These are phyloP conservation scores for Ganoderma meredithae DNA, from an alignment of 1,284 basidiomycete genomes.

Conservation along the genomic window DNA sequence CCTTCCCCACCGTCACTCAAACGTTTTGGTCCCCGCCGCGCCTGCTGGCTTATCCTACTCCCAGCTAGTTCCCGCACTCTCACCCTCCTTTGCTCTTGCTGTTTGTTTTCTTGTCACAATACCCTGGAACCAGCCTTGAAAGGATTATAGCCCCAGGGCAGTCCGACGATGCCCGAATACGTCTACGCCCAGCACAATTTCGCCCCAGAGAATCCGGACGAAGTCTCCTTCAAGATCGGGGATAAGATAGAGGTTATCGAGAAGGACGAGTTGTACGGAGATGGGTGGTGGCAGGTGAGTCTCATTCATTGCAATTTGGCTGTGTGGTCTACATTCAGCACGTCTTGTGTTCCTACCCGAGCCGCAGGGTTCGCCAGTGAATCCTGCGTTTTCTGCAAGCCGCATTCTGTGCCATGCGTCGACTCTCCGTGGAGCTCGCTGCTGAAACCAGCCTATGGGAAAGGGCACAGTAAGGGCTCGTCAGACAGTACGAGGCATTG, in stretches of 20 bases:
- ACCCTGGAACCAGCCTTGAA: too few species aligned
- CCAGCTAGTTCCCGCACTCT: conserved; percentile 7
- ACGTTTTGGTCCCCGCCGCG: background rate
- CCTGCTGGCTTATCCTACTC: conserved; percentile 10
- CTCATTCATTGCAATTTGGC: background rate
- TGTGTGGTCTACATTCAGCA: background rate
- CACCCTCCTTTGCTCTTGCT: conserved; percentile 11
- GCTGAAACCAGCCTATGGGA: background rate
- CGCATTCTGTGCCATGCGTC: background rate
- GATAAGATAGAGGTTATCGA: conserved; percentile 92
- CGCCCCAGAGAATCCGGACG: conserved; percentile 92
- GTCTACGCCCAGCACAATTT: conserved; percentile 91
- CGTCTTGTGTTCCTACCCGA: too few species aligned
- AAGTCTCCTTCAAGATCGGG: conserved; percentile 87
- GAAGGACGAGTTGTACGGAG: conserved; percentile 92
- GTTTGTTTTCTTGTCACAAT: conserved; percentile 1
- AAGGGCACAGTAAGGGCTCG: too few species aligned
- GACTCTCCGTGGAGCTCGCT: background rate
- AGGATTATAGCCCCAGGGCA: too few species aligned
- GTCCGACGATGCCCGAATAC: conserved; percentile 52
- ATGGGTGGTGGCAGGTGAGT: conserved; percentile 99
- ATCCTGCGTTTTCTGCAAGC: background rate
- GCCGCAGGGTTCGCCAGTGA: too few species aligned
- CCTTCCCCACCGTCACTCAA: conserved; percentile 1
- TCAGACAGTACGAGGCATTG: background rate